A percentile compares a stretch with the other conserved stretches of the same genome.
Conservation (phyloP, 371 early-diverging fungal genomes). For the Neoconidiobolus thromboides region DNA sequence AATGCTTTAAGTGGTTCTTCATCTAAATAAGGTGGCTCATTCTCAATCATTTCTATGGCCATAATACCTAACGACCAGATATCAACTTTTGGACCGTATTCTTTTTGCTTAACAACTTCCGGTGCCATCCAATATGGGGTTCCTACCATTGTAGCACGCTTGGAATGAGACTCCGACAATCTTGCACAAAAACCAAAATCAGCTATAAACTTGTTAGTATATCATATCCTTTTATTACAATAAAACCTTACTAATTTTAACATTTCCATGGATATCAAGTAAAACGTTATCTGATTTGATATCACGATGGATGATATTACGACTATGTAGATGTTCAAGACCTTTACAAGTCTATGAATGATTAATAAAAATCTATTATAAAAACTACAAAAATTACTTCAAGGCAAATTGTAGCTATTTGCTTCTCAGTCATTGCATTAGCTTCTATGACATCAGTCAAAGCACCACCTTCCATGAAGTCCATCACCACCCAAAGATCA, state of each 20-base stretch:
- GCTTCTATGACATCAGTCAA: constrained; percentile 88
- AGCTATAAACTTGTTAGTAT: constrained; percentile 12
- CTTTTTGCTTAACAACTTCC: constrained; percentile 80
- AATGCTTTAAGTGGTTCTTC: constrained; percentile 88
- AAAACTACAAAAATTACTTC: constrained; percentile 30
- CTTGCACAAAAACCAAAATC: constrained; percentile 95
- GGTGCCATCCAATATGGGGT: constrained; percentile 92
- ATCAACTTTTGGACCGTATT: constrained; percentile 79
- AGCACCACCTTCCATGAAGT: constrained; percentile 97
- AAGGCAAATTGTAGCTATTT: constrained; percentile 76
- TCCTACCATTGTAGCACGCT: constrained; percentile 93
- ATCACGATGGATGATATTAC: constrained; percentile 90
- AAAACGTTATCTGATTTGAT: constrained; percentile 93
- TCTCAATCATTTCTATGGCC: constrained; percentile 96
- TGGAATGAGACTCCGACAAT: constrained; percentile 60
- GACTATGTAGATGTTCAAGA: constrained; percentile 75
- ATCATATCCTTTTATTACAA: not conserved
- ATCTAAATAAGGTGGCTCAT: constrained; percentile 92
- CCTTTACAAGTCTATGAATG: constrained; percentile 48
- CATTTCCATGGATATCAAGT: constrained; percentile 67
- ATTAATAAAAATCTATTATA: constrained; percentile 9
- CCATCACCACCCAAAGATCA: constrained; percentile 97
- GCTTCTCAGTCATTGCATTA: constrained; percentile 71
- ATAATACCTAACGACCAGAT: constrained; percentile 89
- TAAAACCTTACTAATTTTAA: constrained; percentile 62